Base-by-base conservation (phyloP, 2,329 filamentous ascomycete species). In the Stagonosporopsis cucurbitacearum region DNA sequence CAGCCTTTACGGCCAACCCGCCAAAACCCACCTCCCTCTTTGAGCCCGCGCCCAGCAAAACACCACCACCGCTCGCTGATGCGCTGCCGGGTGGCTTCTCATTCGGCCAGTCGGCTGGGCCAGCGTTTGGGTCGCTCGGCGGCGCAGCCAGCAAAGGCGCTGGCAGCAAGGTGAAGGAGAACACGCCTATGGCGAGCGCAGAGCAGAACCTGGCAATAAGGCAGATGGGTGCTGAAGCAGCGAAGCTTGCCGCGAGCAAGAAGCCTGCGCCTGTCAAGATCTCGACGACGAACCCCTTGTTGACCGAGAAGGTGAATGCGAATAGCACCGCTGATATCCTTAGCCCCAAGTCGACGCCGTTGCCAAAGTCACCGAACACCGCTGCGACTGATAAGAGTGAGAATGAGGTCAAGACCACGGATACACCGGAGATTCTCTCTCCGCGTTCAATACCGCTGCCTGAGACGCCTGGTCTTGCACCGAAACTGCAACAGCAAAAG, bases 161-260 rank as follows among this genome's bases (percentile, higher is more conserved):
- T 22, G 47, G 42, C 20, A 33, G 37, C 37, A 57, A 30, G 15
- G 35, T 68, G 54, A 70, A 71, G 57, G 64, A 74, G 52, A 70
- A 70, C 25, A 56, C 50, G 6, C 66, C 66, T 15, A 40, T 64
- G 22, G 54, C 63, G 17, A 70, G 66, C 22, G 46, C 68, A 7
- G 70, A 69, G 51, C 67, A 72, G 50, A 73, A 74, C 40, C 68
- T 76, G 12, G 72, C 74, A 1, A 72, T 77, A 39, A 68, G 72
- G 23, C 67, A 73, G 40, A 55, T 75, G 42, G 71, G 72, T 23
- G 73, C 71, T 37, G 68, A 77, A 61, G 73, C 74, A 40, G 72
- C 75, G 9, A 70, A 70, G 39, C 64, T 72, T 17, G 74, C 71
- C 6, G 72, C 74, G 6, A 59, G 70, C 17, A 75, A 73, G 69